Base-by-base conservation (phyloP, 257 asterid species). In the Scutellaria baicalensis region DNA sequence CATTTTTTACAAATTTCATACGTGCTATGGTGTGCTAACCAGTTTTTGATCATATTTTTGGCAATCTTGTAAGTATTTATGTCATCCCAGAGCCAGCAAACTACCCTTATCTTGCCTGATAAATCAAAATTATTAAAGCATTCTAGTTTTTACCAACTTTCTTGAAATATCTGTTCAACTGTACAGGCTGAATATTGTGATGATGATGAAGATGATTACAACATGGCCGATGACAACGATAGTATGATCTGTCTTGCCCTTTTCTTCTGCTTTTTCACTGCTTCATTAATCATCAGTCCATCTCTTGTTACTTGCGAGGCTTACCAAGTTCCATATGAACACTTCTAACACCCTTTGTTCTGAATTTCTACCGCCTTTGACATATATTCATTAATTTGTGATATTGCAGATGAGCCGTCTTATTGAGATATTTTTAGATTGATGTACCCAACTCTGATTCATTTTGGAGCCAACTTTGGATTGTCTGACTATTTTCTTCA, bases 191-290 rank as follows among this genome's bases (percentile, higher is more conserved):
- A 70, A 72, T 76, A 83, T 75, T 86, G 70, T 74, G 96, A 91
- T 40, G 97, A 91, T 9, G 97, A 91, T 71, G 96, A 88, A 71
- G 95, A 85, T 49, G 96, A 86, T 71, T 86, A 9, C 71, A 88
- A 88, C 76, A 72, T 76, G 94, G 73, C 69, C 0, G 90, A 81
- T 2, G 92, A 85, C 59, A 72, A 78, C 36, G 77, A 81, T 58
- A 88, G 91, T 88, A 81, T 23, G 82, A 43, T 8, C 47, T 43
- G 14, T 44, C 51, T 57, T 44, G 55, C 69, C 7, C 48, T 17
- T 64, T 11, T 18, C 20, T 20, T 52, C 33, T 27, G 33, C 48
- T 0, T 8, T 62, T n/a, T 23, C 13, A 9, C 1, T 55, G 33
- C 11, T 58, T 77, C 21, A 52, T n/a, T 27, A n/a, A n/a, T n/a